A percentile compares a stretch with the other conserved stretches of the same genome.
phyloP scores from a whole-genome alignment of 2,329 filamentous ascomycete genomes.

The Coniella vitis region DNA sequence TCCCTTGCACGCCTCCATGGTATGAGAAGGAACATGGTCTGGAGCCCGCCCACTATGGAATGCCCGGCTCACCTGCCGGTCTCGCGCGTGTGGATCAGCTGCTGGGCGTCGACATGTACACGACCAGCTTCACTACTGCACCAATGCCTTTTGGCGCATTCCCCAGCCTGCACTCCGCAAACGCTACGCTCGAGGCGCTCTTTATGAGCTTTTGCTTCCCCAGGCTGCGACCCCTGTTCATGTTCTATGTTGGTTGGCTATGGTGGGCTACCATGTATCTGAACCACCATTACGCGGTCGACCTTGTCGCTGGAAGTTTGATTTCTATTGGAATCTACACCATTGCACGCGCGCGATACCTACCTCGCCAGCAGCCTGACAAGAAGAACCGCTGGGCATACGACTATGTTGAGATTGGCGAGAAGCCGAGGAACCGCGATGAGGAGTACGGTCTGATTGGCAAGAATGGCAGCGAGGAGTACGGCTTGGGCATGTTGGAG shows the following conservation, averaged over 20 bases:
- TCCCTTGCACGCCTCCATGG: constrained; percentile 94
- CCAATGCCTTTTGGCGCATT: constrained; percentile 93
- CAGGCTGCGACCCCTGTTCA: constrained; percentile 69
- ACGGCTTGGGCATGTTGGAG: constrained; percentile 40
- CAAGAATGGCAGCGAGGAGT: constrained; percentile 37
- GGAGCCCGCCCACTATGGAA: constrained; percentile 85
- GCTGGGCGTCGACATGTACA: constrained; percentile 90
- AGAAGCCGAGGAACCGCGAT: constrained; percentile 35
- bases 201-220: constrained; percentile 95
- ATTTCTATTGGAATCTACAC: constrained; percentile 76
- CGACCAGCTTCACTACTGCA: constrained; percentile 81
- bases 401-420: constrained; percentile 83
- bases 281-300: constrained; percentile 93
- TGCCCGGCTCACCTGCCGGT: constrained; percentile 82
- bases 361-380: constrained; percentile 75
- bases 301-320: constrained; percentile 78
- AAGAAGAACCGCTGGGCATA: constrained; percentile 93
- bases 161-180: constrained; percentile 84
- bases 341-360: constrained; percentile 69
- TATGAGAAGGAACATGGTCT: constrained; percentile 92
- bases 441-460: constrained; percentile 41
- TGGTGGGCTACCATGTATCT: constrained; percentile 99
- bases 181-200: constrained; percentile 80
- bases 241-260: constrained; percentile 83
- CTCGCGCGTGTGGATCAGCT: constrained; percentile 82